A percentile compares a stretch with the other conserved stretches of the same genome.
phyloP scores from a whole-genome alignment of 805 yeast genomes.

The Metschnikowia continentalis region DNA sequence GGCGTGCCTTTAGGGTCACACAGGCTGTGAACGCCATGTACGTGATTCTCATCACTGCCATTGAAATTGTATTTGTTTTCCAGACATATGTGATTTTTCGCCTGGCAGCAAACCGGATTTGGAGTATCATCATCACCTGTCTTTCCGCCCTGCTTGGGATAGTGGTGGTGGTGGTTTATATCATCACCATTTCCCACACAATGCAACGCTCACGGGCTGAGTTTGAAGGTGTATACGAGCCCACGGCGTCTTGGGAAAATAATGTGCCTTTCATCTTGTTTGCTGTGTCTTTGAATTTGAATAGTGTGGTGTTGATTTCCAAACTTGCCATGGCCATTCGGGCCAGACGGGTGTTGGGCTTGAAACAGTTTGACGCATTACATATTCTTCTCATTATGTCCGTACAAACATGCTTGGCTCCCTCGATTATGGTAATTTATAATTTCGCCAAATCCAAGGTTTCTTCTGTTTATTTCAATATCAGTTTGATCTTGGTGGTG shows the following conservation, averaged over 20 bases:
- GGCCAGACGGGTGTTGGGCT: constrained; percentile 71
- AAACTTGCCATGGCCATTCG: constrained; percentile 68
- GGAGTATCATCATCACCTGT: constrained; percentile 38
- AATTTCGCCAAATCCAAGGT: constrained; percentile 32
- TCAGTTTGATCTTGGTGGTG: constrained; percentile 60
- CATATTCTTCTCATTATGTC: constrained; percentile 80
- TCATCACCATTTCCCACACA: constrained; percentile 47
- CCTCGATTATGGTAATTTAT: constrained; percentile 62
- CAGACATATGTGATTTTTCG: constrained; percentile 72
- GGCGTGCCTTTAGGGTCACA: constrained; percentile 42
- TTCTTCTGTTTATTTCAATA: constrained; percentile 41
- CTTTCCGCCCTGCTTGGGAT: constrained; percentile 43
- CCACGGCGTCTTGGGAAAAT: constrained; percentile 37
- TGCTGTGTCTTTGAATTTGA: constrained; percentile 61
- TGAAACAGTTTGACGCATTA: constrained; percentile 76
- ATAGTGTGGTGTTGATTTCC: constrained; percentile 54
- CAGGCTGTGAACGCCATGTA: constrained; percentile 61
- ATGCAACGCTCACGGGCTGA: constrained; percentile 20
- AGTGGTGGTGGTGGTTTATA: constrained; percentile 56
- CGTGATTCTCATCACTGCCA: constrained; percentile 52
- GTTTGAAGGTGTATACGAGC: constrained; percentile 1
- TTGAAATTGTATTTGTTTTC: constrained; percentile 63
- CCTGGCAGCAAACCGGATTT: constrained; percentile 44
- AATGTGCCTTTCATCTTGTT: constrained; percentile 60
- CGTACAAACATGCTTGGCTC: constrained; percentile 75